Evolutionary conservation across 106 monocot species (phyloP).

Genomic region (Phalaenopsis equestris): DNA sequence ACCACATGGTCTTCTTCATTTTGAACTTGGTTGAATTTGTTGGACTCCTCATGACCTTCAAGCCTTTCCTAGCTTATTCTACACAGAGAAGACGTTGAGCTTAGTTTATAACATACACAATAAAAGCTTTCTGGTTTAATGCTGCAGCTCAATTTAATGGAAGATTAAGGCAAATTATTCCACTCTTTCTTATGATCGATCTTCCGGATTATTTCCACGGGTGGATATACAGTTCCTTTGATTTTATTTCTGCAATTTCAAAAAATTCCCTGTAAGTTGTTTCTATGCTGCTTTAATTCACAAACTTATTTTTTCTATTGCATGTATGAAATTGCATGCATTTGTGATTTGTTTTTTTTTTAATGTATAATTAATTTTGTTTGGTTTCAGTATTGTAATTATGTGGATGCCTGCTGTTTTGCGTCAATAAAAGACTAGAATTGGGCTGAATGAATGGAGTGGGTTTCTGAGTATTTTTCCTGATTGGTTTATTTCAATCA

Average conservation of each 20-base stretch:
- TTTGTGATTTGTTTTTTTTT: neutral
- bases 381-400: neutral
- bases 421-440: neutral
- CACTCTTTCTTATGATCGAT: too few species aligned
- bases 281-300: neutral
- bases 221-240: neutral
- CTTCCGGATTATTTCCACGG: too few species aligned
- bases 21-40: slow-evolving; percentile 11
- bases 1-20: slow-evolving; percentile 21
- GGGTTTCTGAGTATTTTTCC: neutral
- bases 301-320: neutral
- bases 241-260: neutral
- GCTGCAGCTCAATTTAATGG: too few species aligned
- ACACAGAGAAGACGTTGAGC: neutral
- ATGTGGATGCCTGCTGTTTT: neutral
- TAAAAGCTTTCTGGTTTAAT: neutral
- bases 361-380: neutral
- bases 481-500: too few species aligned
- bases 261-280: neutral
- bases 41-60: slow-evolving; percentile 18
- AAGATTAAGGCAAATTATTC: too few species aligned
- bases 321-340: neutral
- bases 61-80: slow-evolving; percentile 12
- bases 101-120: too few species aligned
- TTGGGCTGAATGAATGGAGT: neutral